Conservation (phyloP, 192 early-diverging fungal species). For the Obelidium mucronatum region DNA sequence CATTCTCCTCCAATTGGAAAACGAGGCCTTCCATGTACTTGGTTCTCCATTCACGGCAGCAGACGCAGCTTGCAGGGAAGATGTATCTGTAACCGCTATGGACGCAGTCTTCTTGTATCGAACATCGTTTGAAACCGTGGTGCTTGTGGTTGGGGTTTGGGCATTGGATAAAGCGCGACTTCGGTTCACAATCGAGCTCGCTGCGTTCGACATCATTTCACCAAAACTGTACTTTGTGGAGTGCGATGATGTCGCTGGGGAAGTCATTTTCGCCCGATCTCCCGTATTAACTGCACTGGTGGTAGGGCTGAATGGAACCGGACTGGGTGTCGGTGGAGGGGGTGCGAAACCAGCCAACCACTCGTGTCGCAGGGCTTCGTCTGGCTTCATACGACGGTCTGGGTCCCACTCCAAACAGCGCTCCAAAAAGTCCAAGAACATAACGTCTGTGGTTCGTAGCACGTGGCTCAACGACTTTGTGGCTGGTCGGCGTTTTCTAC, state of each 20-base stretch:
- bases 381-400: conserved; percentile 85
- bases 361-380: conserved; percentile 82
- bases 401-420: conserved; percentile 93
- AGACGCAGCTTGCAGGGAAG: background rate
- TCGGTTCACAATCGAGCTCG: conserved; percentile 17
- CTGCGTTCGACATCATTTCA: conserved; percentile 28
- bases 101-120: conserved; percentile 10
- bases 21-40: conserved; percentile 27
- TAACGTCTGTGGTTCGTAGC: conserved; percentile 77
- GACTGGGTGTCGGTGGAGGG: background rate
- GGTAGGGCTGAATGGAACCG: background rate
- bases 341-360: conserved; percentile 38
- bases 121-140: background rate
- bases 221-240: conserved; percentile 28
- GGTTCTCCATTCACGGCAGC: conserved; percentile 11
- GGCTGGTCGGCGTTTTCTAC: conserved; percentile 83
- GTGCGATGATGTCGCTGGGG: background rate
- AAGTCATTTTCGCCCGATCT: background rate
- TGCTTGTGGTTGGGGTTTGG: background rate
- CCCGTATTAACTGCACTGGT: background rate
- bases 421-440: conserved; percentile 88
- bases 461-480: conserved; percentile 77
- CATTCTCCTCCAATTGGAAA: conserved; percentile 32
- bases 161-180: background rate
- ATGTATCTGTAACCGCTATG: background rate